A percentile compares a stretch with the other conserved stretches of the same genome.
Evolutionary conservation across 2,329 filamentous ascomycete species (phyloP).

Genomic region (Colletotrichum eleusines): DNA sequence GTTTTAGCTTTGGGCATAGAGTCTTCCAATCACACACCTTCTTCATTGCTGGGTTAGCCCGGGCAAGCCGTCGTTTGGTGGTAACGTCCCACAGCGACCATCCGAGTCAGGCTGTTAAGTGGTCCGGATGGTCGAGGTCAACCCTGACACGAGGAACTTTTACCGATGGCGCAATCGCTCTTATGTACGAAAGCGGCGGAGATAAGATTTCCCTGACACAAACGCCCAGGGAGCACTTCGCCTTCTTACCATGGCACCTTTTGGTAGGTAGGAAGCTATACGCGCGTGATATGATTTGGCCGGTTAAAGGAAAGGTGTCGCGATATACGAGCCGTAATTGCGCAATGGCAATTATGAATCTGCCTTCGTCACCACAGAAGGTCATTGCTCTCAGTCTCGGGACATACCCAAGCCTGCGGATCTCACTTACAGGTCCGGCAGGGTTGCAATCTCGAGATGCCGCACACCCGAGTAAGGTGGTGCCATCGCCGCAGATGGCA

Average conservation of each 20-base stretch:
- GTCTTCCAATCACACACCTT: neutral
- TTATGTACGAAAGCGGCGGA: neutral
- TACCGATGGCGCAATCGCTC: constrained; percentile 34
- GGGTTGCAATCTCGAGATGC: constrained; percentile 10
- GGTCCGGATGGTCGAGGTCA: neutral
- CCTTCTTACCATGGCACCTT: no score
- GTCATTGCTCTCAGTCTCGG: no score
- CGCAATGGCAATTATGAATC: no score
- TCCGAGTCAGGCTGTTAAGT: neutral
- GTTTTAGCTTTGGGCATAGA: neutral
- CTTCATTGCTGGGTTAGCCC: neutral
- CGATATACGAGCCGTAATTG: no score
- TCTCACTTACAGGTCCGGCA: neutral
- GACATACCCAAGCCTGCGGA: neutral
- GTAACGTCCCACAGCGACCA: constrained; percentile 7
- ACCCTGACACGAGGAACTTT: constrained; percentile 31
- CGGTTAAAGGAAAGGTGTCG: no score
- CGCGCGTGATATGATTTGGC: no score
- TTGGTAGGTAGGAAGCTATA: no score
- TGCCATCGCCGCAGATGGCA: neutral
- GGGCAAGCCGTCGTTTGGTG: neutral
- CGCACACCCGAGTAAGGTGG: constrained; percentile 12
- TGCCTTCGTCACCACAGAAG: no score
- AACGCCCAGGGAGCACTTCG: neutral
- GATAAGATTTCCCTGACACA: neutral